Evolutionary conservation across 1,139 yeast species (phyloP).

Genomic region (Pichia sp.): DNA sequence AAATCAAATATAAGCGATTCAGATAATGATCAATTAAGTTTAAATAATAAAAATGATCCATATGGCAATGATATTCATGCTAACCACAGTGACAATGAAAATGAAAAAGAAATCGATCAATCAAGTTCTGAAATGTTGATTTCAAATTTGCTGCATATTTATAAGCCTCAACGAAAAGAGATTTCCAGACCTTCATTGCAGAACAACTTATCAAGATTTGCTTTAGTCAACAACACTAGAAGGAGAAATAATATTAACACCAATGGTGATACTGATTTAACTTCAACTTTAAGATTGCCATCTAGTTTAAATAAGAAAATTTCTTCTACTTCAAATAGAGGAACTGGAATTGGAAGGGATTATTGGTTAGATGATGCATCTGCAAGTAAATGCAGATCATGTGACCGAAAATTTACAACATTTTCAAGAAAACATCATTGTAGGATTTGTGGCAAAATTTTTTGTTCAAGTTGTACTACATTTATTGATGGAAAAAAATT

Average conservation of each 20-base stretch:
- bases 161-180: neutral
- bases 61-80: neutral
- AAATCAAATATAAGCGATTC: neutral
- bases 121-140: constrained; percentile 2
- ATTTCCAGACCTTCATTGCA: neutral
- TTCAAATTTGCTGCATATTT: constrained; percentile 2
- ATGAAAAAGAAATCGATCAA: neutral
- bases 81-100: neutral
- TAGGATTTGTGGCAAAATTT: constrained; percentile 91
- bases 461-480: constrained; percentile 80
- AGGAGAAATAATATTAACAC: neutral
- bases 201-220: constrained; percentile 1
- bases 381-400: constrained; percentile 50
- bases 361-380: constrained; percentile 60
- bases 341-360: constrained; percentile 30
- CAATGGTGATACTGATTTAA: neutral
- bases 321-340: constrained; percentile 15
- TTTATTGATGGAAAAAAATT: constrained; percentile 73
- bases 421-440: constrained; percentile 94
- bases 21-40: neutral
- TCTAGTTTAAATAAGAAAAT: constrained; percentile 20
- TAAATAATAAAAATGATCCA: neutral
- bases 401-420: constrained; percentile 51
- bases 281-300: constrained; percentile 8
- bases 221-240: neutral